Evolutionary conservation across 345 rosid genomes (phyloP).

Genomic region (Raphanus raphanistrum): DNA sequence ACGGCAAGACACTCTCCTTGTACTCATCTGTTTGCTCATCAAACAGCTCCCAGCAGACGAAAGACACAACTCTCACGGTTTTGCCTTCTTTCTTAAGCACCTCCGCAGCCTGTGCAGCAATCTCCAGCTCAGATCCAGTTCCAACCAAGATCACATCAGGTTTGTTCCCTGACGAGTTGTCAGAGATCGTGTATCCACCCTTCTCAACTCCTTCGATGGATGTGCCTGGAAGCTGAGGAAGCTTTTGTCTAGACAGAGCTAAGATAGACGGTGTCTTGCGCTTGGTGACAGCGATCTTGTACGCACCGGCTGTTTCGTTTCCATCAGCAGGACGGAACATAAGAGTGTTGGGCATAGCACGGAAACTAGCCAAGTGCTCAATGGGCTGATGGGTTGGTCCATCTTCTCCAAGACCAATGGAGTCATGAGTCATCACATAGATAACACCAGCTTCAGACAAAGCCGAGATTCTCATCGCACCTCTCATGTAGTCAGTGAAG

Average conservation of each 20-base stretch:
- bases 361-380: slow-evolving; percentile 97
- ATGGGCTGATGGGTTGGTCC: slow-evolving; percentile 99
- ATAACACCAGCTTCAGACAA: slow-evolving; percentile 85
- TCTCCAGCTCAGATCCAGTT: slow-evolving; percentile 95
- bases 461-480: slow-evolving; percentile 92
- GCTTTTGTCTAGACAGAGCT: slow-evolving; percentile 94
- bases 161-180: slow-evolving; percentile 83
- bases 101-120: slow-evolving; percentile 79
- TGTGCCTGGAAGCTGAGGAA: slow-evolving; percentile 81
- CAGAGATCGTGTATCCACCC: slow-evolving; percentile 89
- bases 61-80: slow-evolving; percentile 86
- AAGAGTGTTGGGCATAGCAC: slow-evolving; percentile 94
- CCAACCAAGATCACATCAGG: slow-evolving; percentile 93
- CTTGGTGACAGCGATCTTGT: slow-evolving; percentile 76
- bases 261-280: slow-evolving; percentile 85
- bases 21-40: slow-evolving; percentile 70
- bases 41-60: slow-evolving; percentile 89
- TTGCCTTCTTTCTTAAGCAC: slow-evolving; percentile 86
- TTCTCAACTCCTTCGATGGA: slow-evolving; percentile 87
- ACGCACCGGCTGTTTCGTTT: slow-evolving; percentile 95
- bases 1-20: slow-evolving; percentile 83
- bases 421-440: slow-evolving; percentile 98
- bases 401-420: slow-evolving; percentile 99
- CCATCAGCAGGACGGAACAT: slow-evolving; percentile 99
- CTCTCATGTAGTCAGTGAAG: slow-evolving; percentile 99